phyloP scores from a whole-genome alignment of 2,329 filamentous ascomycete species.

The Hypomyces rosellus region DNA sequence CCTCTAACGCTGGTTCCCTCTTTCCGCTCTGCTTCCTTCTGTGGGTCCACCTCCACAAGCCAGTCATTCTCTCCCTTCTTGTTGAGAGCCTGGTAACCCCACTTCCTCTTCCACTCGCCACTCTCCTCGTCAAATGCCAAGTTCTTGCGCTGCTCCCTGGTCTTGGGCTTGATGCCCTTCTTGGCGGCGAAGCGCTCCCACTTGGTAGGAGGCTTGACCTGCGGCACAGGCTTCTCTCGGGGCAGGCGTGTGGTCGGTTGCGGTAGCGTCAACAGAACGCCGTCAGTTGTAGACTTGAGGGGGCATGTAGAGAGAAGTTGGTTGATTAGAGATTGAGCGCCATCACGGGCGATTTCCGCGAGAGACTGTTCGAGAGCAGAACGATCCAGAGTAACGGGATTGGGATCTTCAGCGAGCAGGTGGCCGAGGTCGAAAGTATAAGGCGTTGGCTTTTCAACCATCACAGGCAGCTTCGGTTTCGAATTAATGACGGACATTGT shows the following conservation, averaged over 20 bases:
- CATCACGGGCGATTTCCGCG: slow-evolving; percentile 71
- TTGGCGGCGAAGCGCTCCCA: slow-evolving; percentile 96
- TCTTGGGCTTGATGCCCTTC: slow-evolving; percentile 92
- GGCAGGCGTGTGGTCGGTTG: slow-evolving; percentile 64
- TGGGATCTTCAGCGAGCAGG: slow-evolving; percentile 79
- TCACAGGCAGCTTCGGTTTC: slow-evolving; percentile 51
- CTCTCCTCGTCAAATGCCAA: slow-evolving; percentile 76
- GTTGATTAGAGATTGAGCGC: slow-evolving; percentile 87
- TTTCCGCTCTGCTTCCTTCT: slow-evolving; percentile 58
- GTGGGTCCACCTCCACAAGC: slow-evolving; percentile 85
- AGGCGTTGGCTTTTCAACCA: slow-evolving; percentile 75
- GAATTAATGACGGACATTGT: slow-evolving; percentile 31
- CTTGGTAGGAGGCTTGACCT: slow-evolving; percentile 75
- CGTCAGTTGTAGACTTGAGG: slow-evolving; percentile 59
- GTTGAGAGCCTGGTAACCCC: slow-evolving; percentile 90
- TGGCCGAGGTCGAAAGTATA: slow-evolving; percentile 92
- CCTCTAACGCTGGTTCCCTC: slow-evolving; percentile 56
- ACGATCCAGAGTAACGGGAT: slow-evolving; percentile 60
- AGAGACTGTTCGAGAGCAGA: slow-evolving; percentile 60
- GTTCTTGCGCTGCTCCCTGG: slow-evolving; percentile 66
- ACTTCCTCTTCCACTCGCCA: slow-evolving; percentile 87
- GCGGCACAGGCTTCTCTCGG: slow-evolving; percentile 85
- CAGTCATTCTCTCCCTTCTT: slow-evolving; percentile 78
- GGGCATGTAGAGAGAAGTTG: slow-evolving; percentile 87
- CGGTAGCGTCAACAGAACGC: slow-evolving; percentile 77